Base-by-base conservation (phyloP, 306 rosid species). In the Pyrus betulifolia region DNA sequence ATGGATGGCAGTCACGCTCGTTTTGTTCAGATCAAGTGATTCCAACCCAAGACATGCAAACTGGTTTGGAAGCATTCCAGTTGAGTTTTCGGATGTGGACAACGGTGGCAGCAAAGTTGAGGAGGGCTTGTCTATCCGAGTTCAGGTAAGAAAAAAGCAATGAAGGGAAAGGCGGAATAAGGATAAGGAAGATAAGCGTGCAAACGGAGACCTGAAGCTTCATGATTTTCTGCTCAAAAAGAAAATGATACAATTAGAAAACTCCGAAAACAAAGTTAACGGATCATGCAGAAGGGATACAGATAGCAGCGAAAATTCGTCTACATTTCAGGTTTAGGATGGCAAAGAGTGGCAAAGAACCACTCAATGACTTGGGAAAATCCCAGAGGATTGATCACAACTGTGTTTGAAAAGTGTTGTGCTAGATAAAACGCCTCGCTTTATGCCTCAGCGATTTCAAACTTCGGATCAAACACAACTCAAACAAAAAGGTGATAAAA, bases 31-130 rank as follows among this genome's bases (percentile, higher is more conserved):
- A 75, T 87, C 97, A 92, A 57, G 85, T 82, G 71, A 92, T 88
- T 40, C 97, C 97, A 78, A 83, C 3, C 97, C 97, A 92, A 27
- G 92, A 84, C 46, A 74, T 78, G 70, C 97, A 92, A 76, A 92
- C 79, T 82, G 86, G 78, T 57, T 83, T 13, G 13, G 88, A 61
- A 59, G 76, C 78, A 80, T 87, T 81, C 97, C 97, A 92, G 86
- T 87, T 90, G 67, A 92, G 96, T 77, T 86, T 92, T 42, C 84
- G 80, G 30, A 87, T 82, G 31, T 88, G 97, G 13, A 81, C 83
- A 0, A 90, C 82, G 15, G 71, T 57, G 33, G 86, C 81, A 82
- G 88, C 76, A 86, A 92, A 88, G 67, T 84, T 83, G 69, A 87
- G 81, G 42, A 92, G 97, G 73, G 89, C 91, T 79, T 92, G 82